phyloP scores from a whole-genome alignment of 75 land plant genomes.

The Cupressus sempervirens region DNA sequence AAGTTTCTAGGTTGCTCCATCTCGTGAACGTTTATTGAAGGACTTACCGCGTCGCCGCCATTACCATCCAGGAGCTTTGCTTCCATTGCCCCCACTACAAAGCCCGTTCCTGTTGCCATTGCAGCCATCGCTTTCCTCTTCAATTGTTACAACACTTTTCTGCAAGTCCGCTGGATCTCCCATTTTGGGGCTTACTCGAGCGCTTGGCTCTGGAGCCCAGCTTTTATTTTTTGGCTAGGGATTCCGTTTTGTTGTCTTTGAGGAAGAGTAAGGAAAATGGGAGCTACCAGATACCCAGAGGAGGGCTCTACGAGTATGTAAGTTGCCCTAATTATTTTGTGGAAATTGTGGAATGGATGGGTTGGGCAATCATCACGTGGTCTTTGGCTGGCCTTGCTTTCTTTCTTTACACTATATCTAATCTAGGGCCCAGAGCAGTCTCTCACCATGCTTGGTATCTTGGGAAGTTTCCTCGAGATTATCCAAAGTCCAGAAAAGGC shows the following conservation, averaged over 20 bases:
- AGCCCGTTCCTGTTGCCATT: conserved; percentile 39
- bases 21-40: too few species aligned
- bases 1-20: too few species aligned
- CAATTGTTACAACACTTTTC: conserved; percentile 68
- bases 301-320: conserved; percentile 69
- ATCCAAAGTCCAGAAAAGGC: conserved; percentile 56
- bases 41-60: too few species aligned
- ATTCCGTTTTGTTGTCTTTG: conserved; percentile 57
- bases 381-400: conserved; percentile 67
- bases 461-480: conserved; percentile 62
- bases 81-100: too few species aligned
- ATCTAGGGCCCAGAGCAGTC: conserved; percentile 68
- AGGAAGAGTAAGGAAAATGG: conserved; percentile 25
- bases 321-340: conserved; percentile 85
- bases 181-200: conserved; percentile 47
- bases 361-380: conserved; percentile 70
- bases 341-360: conserved; percentile 89
- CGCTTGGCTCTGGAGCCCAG: conserved; percentile 36
- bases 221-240: conserved; percentile 35
- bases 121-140: conserved; percentile 47
- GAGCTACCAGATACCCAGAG: conserved; percentile 68
- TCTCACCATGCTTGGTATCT: conserved; percentile 68
- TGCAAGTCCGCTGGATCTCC: conserved; percentile 67
- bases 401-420: conserved; percentile 60
- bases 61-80: too few species aligned